Evolutionary conservation across 139 green algal species (phyloP).

Genomic region (Closterium sp.): DNA sequence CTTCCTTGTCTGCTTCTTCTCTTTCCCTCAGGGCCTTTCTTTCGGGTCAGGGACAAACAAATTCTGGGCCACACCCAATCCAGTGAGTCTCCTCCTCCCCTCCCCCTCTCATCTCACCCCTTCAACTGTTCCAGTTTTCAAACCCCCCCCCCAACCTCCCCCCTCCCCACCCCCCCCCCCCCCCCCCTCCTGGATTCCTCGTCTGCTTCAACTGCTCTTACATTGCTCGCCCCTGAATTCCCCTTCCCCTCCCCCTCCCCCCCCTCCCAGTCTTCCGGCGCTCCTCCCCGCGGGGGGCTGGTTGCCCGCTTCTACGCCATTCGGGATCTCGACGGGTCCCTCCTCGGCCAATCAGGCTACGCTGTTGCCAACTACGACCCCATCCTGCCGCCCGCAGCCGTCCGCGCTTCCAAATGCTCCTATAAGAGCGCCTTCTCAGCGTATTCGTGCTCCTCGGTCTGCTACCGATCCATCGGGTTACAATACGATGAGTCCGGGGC

Average conservation of each 20-base stretch:
- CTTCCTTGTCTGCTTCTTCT: background rate
- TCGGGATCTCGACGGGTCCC: slow-evolving; percentile 9
- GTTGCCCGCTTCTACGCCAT: background rate
- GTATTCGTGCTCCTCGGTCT: too few species aligned
- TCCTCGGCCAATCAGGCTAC: slow-evolving; percentile 20
- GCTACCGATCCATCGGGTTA: too few species aligned
- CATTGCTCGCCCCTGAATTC: background rate
- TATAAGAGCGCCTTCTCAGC: background rate
- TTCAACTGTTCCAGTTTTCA: too few species aligned
- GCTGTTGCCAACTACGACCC: slow-evolving; percentile 7
- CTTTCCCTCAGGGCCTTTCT: background rate
- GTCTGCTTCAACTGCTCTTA: too few species aligned
- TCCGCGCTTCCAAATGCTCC: background rate
- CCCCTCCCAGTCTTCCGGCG: background rate
- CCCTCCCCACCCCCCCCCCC: background rate
- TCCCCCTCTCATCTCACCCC: too few species aligned
- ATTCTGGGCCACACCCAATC: background rate
- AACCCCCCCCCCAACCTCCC: too few species aligned
- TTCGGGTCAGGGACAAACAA: background rate
- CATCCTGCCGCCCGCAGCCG: slow-evolving; percentile 5
- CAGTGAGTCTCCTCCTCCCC: background rate
- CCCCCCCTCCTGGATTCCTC: too few species aligned
- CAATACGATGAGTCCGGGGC: too few species aligned
- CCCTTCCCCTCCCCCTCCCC: background rate
- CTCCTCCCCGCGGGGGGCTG: background rate